Evolutionary conservation across 2,329 filamentous ascomycete genomes (phyloP).

Genomic region (Coniochaeta sp.): DNA sequence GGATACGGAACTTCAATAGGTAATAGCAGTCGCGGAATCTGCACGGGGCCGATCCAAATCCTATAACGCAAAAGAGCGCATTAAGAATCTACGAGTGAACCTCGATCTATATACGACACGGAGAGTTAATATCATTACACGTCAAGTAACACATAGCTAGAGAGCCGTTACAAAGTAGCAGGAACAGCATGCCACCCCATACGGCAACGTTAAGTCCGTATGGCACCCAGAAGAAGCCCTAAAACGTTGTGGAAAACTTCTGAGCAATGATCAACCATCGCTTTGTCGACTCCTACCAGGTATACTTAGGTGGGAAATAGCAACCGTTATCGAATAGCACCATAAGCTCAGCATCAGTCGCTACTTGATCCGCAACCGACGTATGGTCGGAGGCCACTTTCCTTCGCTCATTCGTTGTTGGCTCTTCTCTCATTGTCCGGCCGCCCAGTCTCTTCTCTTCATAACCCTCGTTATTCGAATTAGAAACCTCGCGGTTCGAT

Average conservation of each 20-base stretch:
- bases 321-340: constrained; percentile 53
- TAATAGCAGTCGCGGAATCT: constrained; percentile 74
- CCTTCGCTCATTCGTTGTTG: constrained; percentile 14
- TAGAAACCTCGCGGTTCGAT: too few species aligned
- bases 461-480: too few species aligned
- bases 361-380: too few species aligned
- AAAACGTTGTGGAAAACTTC: constrained; percentile 66
- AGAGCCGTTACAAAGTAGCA: constrained; percentile 69
- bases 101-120: constrained; percentile 77
- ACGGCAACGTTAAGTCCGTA: constrained; percentile 79
- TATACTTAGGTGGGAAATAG: constrained; percentile 55
- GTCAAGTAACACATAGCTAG: constrained; percentile 67
- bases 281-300: constrained; percentile 50
- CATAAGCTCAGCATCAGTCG: constrained; percentile 19
- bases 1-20: constrained; percentile 56
- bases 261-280: constrained; percentile 57
- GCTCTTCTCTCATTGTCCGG: too few species aligned
- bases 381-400: too few species aligned
- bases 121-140: constrained; percentile 69
- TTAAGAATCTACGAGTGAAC: constrained; percentile 79
- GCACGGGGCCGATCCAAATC: constrained; percentile 79
- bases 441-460: too few species aligned
- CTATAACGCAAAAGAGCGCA: too few species aligned
- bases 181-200: constrained; percentile 87
- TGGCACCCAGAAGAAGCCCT: constrained; percentile 70